Evolutionary conservation across 805 yeast species (phyloP).

Genomic region (Candida andamanensis): DNA sequence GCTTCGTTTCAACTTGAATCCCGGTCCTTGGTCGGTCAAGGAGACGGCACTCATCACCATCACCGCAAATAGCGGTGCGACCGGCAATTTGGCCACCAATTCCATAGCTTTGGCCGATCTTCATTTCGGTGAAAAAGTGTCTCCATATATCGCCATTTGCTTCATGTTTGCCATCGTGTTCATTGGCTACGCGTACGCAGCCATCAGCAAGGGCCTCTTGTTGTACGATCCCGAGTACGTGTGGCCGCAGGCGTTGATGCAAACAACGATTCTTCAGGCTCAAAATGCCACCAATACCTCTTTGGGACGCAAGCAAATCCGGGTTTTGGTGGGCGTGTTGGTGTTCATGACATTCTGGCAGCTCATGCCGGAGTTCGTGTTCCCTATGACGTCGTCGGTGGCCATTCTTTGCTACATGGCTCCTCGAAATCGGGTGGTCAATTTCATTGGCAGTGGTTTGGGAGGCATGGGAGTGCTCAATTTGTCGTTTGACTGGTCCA

Average conservation of each 20-base stretch:
- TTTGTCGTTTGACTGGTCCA: constrained; percentile 49
- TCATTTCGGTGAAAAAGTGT: constrained; percentile 34
- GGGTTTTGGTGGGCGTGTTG: constrained; percentile 32
- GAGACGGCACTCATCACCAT: constrained; percentile 50
- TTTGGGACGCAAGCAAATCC: constrained; percentile 25
- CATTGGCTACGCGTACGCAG: constrained; percentile 50
- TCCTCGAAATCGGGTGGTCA: constrained; percentile 34
- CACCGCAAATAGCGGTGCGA: constrained; percentile 49
- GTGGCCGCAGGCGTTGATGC: constrained; percentile 52
- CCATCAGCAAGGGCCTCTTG: constrained; percentile 42
- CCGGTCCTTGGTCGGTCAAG: constrained; percentile 54
- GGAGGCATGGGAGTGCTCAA: constrained; percentile 50
- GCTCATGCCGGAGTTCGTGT: constrained; percentile 43
- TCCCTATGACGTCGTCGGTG: constrained; percentile 46
- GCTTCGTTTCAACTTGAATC: constrained; percentile 33
- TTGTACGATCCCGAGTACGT: constrained; percentile 45
- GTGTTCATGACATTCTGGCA: constrained; percentile 40
- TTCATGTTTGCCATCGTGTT: constrained; percentile 51
- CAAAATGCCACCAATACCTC: constrained; percentile 13
- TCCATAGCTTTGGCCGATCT: constrained; percentile 44
- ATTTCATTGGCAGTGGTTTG: constrained; percentile 48
- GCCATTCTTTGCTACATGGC: constrained; percentile 48
- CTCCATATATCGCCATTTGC: constrained; percentile 32
- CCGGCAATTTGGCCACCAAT: constrained; percentile 47
- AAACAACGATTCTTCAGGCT: constrained; percentile 39